Base-by-base conservation (phyloP, 129 eudicot species). In the Calendula officinalis region DNA sequence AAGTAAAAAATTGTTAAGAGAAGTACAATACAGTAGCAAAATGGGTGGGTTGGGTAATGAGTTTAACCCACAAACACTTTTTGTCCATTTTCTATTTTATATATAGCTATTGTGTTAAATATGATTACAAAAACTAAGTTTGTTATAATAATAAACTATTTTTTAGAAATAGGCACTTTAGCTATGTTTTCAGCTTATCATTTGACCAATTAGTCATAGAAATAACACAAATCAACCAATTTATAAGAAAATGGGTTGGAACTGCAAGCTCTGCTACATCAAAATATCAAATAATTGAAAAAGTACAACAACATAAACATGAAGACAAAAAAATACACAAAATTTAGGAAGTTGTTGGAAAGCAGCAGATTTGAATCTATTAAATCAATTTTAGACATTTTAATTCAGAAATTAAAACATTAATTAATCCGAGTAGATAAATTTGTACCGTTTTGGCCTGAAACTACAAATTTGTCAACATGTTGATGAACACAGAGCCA, bases 371-470 rank as follows among this genome's bases (percentile, higher is more conserved):
- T 39, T 16, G 9, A 60, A 6, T 39, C 49, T 15, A 5, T 60
- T 13, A 14, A 17, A 39, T 39, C 8, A 60, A 60, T 22, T 2
- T 15, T 39, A 69, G 1, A 32, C 49, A 69, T 38, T 35, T 58
- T 37, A 22, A 58, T 17, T 17, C 15, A 3, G 16, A 14, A 49
- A 5, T 13, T 30, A 11, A 70, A 60, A 43, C 34, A 57, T 47
- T 5, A 6, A 49, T 32, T 32, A 40, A 40, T 33, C 30, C 4
- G 36, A 22, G 78, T 43, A n/a, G 10, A 60, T 47, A 73, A 53
- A 60, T 0, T 0, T 73, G 17, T 86, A 94, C 99, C 99, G 71
- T 94, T 94, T 75, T 81, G 95, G 46, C 85, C 95, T 9, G 86
- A 83, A 69, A 77, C 71, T 32, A 94, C 66, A 62, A 94, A 94